A percentile compares a stretch with the other conserved stretches of the same genome.
Conservation (phyloP, 495 filamentous ascomycete species). For the Penicillium lagena region DNA sequence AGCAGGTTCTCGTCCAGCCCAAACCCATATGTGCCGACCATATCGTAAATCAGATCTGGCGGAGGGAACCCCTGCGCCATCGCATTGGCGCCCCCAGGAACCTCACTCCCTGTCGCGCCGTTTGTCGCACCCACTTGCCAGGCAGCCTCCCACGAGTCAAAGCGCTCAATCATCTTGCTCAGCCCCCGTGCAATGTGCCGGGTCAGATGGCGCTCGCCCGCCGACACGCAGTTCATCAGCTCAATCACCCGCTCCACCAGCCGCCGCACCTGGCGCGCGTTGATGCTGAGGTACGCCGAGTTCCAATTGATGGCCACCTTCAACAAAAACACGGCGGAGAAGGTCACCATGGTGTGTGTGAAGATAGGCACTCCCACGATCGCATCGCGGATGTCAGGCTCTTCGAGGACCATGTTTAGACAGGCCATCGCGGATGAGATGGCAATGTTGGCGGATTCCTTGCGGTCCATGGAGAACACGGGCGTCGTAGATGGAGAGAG, state of each 20-base stretch:
- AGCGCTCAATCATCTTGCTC: slow-evolving; percentile 46
- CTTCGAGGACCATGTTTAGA: slow-evolving; percentile 49
- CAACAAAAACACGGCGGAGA: slow-evolving; percentile 49
- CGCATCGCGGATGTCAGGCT: slow-evolving; percentile 49
- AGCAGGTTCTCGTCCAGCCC: slow-evolving; percentile 41
- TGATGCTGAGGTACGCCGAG: slow-evolving; percentile 39
- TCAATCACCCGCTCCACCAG: slow-evolving; percentile 45
- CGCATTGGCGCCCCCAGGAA: slow-evolving; percentile 39
- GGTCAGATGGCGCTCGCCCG: slow-evolving; percentile 47
- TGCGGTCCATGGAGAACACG: slow-evolving; percentile 47
- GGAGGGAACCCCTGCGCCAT: slow-evolving; percentile 43
- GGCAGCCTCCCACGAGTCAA: slow-evolving; percentile 37
- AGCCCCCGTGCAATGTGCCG: slow-evolving; percentile 47
- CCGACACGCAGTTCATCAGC: slow-evolving; percentile 45
- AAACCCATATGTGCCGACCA: slow-evolving; percentile 45
- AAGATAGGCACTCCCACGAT: slow-evolving; percentile 55
- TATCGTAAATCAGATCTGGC: slow-evolving; percentile 43
- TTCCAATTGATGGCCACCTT: slow-evolving; percentile 53
- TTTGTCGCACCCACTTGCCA: slow-evolving; percentile 20
- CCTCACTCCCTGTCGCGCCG: slow-evolving; percentile 14
- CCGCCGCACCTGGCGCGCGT: slow-evolving; percentile 37
- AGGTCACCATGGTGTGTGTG: slow-evolving; percentile 59
- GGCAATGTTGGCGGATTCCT: slow-evolving; percentile 49
- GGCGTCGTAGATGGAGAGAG: slow-evolving; percentile 43
- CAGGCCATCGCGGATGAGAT: slow-evolving; percentile 51